phyloP scores from a whole-genome alignment of 2,329 filamentous ascomycete species.

The Arthrobotrys entomopaga region DNA sequence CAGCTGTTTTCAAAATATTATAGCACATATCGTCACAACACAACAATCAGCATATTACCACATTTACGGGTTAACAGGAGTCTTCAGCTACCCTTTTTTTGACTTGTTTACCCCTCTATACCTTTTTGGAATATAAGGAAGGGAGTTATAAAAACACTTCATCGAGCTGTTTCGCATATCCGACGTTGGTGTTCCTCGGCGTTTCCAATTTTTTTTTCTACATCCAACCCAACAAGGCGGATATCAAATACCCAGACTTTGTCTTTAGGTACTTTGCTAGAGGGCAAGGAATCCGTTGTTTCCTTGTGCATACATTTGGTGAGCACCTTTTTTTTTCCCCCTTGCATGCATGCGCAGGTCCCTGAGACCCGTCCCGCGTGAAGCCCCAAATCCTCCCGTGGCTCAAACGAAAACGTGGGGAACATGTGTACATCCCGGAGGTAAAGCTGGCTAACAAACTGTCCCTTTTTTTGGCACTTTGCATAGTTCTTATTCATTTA shows the following conservation, averaged over 20 bases:
- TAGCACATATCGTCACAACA: slow-evolving; percentile 47
- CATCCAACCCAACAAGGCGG: slow-evolving; percentile 41
- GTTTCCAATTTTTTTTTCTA: slow-evolving; percentile 24
- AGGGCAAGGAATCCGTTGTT: slow-evolving; percentile 28
- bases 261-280: slow-evolving; percentile 9
- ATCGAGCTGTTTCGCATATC: slow-evolving; percentile 42
- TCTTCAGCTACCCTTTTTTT: slow-evolving; percentile 26
- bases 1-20: slow-evolving; percentile 53
- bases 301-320: slow-evolving; percentile 36
- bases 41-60: slow-evolving; percentile 39
- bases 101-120: slow-evolving; percentile 2
- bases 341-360: slow-evolving; percentile 33
- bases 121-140: neutral
- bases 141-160: slow-evolving; percentile 14
- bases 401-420: slow-evolving; percentile 34
- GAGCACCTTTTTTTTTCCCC: slow-evolving; percentile 40
- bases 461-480: slow-evolving; percentile 7
- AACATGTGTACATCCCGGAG: slow-evolving; percentile 24
- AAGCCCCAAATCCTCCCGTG: no score
- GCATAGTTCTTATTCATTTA: slow-evolving; percentile 3
- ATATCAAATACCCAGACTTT: slow-evolving; percentile 17
- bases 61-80: slow-evolving; percentile 25
- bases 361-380: slow-evolving; percentile 25
- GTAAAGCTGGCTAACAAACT: slow-evolving; percentile 22
- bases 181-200: slow-evolving; percentile 36